Conservation (phyloP, 129 eudicot species). For the Ambrosia trifida region DNA sequence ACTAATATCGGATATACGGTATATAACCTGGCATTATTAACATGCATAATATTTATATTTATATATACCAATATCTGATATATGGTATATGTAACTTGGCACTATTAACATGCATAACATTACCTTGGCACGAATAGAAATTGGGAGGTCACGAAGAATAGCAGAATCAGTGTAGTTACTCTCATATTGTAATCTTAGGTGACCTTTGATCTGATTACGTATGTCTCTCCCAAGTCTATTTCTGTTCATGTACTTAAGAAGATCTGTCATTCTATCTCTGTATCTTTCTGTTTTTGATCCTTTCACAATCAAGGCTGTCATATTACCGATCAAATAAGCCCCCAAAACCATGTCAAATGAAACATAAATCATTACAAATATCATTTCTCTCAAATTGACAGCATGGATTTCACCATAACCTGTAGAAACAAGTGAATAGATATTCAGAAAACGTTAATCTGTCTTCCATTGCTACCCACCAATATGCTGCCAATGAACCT, state of each 20-base stretch:
- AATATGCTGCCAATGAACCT: no score
- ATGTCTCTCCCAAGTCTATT: slow-evolving; percentile 76
- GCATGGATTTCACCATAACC: slow-evolving; percentile 99
- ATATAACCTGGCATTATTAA: no score
- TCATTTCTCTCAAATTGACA: slow-evolving; percentile 91
- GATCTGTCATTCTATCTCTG: slow-evolving; percentile 91
- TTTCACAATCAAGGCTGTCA: slow-evolving; percentile 93
- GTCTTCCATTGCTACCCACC: slow-evolving; percentile 1
- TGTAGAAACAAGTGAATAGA: slow-evolving; percentile 32
- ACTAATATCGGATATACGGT: no score
- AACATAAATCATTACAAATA: slow-evolving; percentile 83
- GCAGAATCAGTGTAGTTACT: slow-evolving; percentile 85
- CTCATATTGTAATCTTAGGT: slow-evolving; percentile 80
- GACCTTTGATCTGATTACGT: slow-evolving; percentile 87
- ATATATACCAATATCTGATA: not conserved
- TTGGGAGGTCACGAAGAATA: slow-evolving; percentile 85
- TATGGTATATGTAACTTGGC: no score
- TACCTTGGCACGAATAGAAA: slow-evolving; percentile 95
- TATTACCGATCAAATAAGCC: slow-evolving; percentile 98
- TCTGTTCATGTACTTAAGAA: slow-evolving; percentile 89
- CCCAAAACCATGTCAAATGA: slow-evolving; percentile 95
- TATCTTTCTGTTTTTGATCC: slow-evolving; percentile 95
- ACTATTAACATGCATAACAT: no score
- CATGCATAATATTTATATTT: no score
- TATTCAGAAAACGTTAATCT: slow-evolving; percentile 12